Evolutionary conservation across 345 rosid genomes (phyloP).

Genomic region (Gossypium stocksii): DNA sequence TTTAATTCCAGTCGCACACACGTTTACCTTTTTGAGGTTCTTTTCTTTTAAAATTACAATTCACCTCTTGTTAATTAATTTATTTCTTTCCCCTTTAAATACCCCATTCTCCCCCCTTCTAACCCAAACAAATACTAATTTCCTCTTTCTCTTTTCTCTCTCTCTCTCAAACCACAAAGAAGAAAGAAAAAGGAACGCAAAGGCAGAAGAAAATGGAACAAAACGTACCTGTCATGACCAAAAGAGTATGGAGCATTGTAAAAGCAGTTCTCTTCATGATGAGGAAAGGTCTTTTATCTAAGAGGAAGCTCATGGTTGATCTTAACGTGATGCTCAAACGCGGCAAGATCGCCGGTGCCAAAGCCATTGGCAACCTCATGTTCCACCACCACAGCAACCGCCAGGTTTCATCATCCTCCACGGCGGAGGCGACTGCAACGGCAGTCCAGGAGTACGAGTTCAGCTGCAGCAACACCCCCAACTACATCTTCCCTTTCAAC

Average conservation of each 20-base stretch:
- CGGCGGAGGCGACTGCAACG: not conserved
- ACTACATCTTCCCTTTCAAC: conserved; percentile 45
- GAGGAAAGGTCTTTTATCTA: conserved; percentile 50
- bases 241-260: conserved; percentile 55
- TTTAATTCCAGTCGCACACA: too few relatives aligned
- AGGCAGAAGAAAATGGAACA: conserved; percentile 28
- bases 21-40: too few relatives aligned
- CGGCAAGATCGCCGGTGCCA: conserved; percentile 59
- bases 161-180: not conserved
- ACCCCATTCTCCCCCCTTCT: conserved; percentile 17
- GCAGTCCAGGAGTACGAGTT: conserved; percentile 62
- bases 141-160: conserved; percentile 13
- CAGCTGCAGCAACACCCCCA: conserved; percentile 91
- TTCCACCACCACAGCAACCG: conserved; percentile 38
- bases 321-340: conserved; percentile 74
- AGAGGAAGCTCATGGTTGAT: conserved; percentile 59
- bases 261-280: conserved; percentile 67
- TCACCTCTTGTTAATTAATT: not conserved
- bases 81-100: conserved; percentile 33
- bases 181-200: not conserved
- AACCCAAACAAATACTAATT: conserved; percentile 21
- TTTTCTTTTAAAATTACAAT: too few relatives aligned
- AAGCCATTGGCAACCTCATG: conserved; percentile 57
- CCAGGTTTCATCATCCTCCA: conserved; percentile 10
- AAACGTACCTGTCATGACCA: conserved; percentile 43